Evolutionary conservation across 2,329 filamentous ascomycete species (phyloP), one percentile per base, ranked within the genome.

Genomic region (Diaporthe caulivora): DNA sequence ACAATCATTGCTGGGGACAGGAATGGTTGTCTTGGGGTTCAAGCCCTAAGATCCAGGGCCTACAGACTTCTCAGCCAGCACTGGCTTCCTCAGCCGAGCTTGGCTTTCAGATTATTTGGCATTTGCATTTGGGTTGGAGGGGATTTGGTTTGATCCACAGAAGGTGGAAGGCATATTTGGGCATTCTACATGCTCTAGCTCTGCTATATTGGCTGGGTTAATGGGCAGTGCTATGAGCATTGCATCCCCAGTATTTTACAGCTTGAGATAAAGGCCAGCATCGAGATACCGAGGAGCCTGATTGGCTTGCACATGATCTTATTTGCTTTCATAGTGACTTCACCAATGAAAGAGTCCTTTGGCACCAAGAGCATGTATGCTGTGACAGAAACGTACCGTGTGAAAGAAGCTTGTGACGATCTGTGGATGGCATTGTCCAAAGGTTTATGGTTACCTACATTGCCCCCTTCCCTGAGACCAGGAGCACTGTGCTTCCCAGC

Each of bases 401-500:
- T 24, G 24, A 1, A 29, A 51, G 15, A 24, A 6, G 1, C 18
- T 7, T 34, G 44, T 13, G 15, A 15, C 7, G 7, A 29, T 3
- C 18, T 53, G 1, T 34, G 2, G 6, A 17, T 53, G 34, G 8
- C 18, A 55, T 54, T 47, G 42, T 44, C 18, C 31, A 17, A 40
- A 31, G 17, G 6, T 34, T 21, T 13, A 37, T n/a, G 26, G 31
- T 8, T 18, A 31, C 2, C 51, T 75, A 71, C 51, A 55, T 57
- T 13, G 70, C 68, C 13, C 83, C 82, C 9, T 83, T 86, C 1
- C 93, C 93, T 72, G 90, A 92, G 13, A 98, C 93, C 65, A 98
- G 84, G 79, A 98, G 81, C 21, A 98, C 88, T 15, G 95, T 94
- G 81, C 95, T 97, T 18, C 96, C 97, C 74, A 98, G 85, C 84